Percentiles rank a stretch among this genome's conserved stretches.
Conservation (phyloP, 345 rosid species). For the Dipteronia dyeriana region DNA sequence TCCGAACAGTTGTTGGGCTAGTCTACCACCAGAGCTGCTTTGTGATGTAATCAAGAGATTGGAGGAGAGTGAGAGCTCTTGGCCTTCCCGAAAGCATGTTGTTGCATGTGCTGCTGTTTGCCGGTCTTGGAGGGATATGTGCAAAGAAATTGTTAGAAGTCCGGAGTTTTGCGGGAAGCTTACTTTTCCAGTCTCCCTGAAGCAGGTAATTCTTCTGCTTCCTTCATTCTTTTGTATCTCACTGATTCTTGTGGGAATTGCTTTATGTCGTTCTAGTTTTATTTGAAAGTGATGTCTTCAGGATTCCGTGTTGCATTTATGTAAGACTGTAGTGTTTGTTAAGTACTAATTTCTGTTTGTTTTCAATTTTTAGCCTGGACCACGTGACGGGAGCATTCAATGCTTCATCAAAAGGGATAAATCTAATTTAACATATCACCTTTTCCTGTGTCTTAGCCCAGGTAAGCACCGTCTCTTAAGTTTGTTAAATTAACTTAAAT, state of each 20-base stretch:
- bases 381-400: slow-evolving; percentile 58
- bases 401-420: slow-evolving; percentile 73
- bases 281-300: not conserved
- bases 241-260: not conserved
- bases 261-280: not conserved
- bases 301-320: not conserved
- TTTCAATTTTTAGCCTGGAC: slow-evolving; percentile 51
- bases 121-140: slow-evolving; percentile 65
- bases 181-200: slow-evolving; percentile 65
- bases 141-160: slow-evolving; percentile 60
- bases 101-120: slow-evolving; percentile 75
- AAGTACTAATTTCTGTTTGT: not conserved
- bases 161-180: slow-evolving; percentile 71
- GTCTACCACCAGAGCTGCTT: slow-evolving; percentile 65
- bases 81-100: slow-evolving; percentile 64
- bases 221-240: not conserved
- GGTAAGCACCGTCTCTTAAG: slow-evolving; percentile 36
- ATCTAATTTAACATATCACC: slow-evolving; percentile 63
- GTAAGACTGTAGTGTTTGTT: not conserved
- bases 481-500: slow-evolving; percentile 1
- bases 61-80: slow-evolving; percentile 65
- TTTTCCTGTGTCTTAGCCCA: slow-evolving; percentile 63
- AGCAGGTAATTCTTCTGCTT: slow-evolving; percentile 47
- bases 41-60: slow-evolving; percentile 60
- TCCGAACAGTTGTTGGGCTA: slow-evolving; percentile 67